Evolutionary conservation across 345 rosid genomes (phyloP), one percentile per base, ranked within the genome.

Genomic region (Geranium rotundifolium): DNA sequence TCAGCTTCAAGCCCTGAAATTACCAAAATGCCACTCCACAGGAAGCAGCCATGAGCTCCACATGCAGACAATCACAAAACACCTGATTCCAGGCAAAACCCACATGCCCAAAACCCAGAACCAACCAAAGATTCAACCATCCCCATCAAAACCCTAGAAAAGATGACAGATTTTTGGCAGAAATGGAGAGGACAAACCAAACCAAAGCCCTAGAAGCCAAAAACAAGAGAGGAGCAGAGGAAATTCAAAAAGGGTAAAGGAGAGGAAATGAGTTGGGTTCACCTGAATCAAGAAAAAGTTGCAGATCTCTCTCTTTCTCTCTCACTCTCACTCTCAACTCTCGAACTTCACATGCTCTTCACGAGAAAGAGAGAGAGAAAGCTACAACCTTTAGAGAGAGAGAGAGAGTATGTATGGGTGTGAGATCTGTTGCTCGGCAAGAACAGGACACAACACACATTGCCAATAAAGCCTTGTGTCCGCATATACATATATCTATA

Each of bases 391-490:
- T 31, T 31, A 31, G 37, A 63, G 9, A 58, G 71, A 70, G 69
- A 60, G 39, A 30, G 76, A 64, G 69, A 54, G 63, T 18, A 41
- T 0, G 31, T 34, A 16, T 55, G 50, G 56, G 72, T 65, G 55
- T 74, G 71, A 75, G 85, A 84, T 76, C 82, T 80, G 78, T 67
- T 64, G 58, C 41, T 17, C 58, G 59, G 49, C 57, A 71, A 57
- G 62, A 73, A 66, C 77, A 78, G 75, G 72, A n/a, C n/a, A n/a
- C n/a, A n/a, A n/a, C n/a, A 71, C 81, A 81, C 67, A 68, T 59
- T 67, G 73, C 73, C 77, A 73, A 73, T 70, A 75, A 85, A 82
- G 76, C 73, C 69, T 74, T 69, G 77, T 75, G 83, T 70, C 82
- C 65, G n/a, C 50, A 34, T 34, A 34, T 34, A 34, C 8, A 34